These are phyloP conservation scores for Euclidium syriacum DNA, from an alignment of 345 rosid species.

Conservation along the genomic window DNA sequence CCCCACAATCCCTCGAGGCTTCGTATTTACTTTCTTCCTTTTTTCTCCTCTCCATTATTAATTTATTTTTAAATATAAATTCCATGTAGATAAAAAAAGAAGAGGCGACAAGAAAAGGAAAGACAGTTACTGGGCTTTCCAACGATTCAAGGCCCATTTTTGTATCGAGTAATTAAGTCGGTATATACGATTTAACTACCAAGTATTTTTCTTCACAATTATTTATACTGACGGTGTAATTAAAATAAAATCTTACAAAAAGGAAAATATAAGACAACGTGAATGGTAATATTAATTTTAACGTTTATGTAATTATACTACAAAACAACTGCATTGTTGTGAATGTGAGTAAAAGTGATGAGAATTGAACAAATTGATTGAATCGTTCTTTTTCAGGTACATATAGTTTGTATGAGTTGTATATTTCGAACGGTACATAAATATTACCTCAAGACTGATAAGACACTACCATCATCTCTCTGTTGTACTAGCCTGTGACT, in stretches of 20 bases:
- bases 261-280: background rate
- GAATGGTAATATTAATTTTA: background rate
- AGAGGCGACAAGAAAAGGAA: background rate
- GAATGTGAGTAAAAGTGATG: background rate
- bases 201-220: no score
- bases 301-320: background rate
- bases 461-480: constrained; percentile 29
- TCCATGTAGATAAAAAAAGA: constrained; percentile 12
- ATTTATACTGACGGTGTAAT: background rate
- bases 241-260: background rate
- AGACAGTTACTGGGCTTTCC: constrained; percentile 17
- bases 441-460: constrained; percentile 27
- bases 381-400: constrained; percentile 7
- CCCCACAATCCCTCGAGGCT: constrained; percentile 25
- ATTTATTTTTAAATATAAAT: background rate
- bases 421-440: constrained; percentile 18
- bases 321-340: background rate
- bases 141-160: constrained; percentile 12
- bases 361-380: background rate
- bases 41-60: background rate
- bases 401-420: constrained; percentile 16
- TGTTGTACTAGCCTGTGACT: constrained; percentile 27
- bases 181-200: background rate
- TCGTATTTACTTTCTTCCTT: background rate
- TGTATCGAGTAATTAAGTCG: background rate